Percentiles rank a stretch among this genome's conserved stretches.
Evolutionary conservation across 306 rosid species (phyloP).

Genomic region (Abrus precatorius): DNA sequence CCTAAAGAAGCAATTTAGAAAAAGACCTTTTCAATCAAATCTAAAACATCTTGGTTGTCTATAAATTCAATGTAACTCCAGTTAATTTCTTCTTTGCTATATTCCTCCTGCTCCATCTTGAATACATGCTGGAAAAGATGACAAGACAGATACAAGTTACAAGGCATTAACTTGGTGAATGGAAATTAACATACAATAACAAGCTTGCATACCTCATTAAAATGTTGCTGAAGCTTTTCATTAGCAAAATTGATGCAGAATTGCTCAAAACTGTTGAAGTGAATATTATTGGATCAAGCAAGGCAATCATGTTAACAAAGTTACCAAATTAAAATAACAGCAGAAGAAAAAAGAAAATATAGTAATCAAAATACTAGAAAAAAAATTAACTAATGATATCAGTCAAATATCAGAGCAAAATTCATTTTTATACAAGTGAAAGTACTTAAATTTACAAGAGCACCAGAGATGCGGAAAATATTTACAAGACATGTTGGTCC

Average conservation of each 20-base stretch:
- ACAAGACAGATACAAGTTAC: slow-evolving; percentile 13
- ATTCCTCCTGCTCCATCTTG: slow-evolving; percentile 97
- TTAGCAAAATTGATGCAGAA: slow-evolving; percentile 95
- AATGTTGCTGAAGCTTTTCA: slow-evolving; percentile 95
- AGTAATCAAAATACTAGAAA: not conserved
- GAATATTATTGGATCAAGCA: slow-evolving; percentile 23
- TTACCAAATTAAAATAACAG: slow-evolving; percentile 38
- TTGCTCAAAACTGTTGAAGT: slow-evolving; percentile 82
- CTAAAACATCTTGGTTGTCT: slow-evolving; percentile 93
- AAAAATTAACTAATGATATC: not conserved
- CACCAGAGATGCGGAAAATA: not conserved
- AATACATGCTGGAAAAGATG: slow-evolving; percentile 80
- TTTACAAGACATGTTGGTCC: slow-evolving; percentile 14
- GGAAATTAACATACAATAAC: slow-evolving; percentile 3
- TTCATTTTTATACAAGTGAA: slow-evolving; percentile 18
- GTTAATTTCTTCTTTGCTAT: slow-evolving; percentile 86
- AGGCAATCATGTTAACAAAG: slow-evolving; percentile 8
- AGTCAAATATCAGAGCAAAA: slow-evolving; percentile 20
- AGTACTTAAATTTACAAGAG: slow-evolving; percentile 7
- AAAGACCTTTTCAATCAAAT: slow-evolving; percentile 89
- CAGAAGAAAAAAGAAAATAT: slow-evolving; percentile 10
- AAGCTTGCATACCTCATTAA: slow-evolving; percentile 69
- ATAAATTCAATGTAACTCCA: slow-evolving; percentile 96
- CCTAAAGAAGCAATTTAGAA: slow-evolving; percentile 13
- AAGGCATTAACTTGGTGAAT: slow-evolving; percentile 4